Evolutionary conservation across 2,329 filamentous ascomycete species (phyloP).

Genomic region (Aspergillus puulaauensis): DNA sequence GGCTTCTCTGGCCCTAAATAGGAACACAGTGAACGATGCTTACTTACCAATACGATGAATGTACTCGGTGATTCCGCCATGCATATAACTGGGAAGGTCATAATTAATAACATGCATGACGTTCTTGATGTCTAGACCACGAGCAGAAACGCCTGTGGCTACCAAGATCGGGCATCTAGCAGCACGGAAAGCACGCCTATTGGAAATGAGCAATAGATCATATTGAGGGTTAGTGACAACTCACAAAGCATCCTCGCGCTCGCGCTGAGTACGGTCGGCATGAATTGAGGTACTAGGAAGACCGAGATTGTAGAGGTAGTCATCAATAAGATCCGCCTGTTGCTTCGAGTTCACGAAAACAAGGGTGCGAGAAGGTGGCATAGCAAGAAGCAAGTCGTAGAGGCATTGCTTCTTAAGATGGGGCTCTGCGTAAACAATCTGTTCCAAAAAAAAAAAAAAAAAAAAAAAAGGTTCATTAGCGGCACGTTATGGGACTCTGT

Average conservation of each 20-base stretch:
- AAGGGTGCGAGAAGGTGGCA: constrained; percentile 74
- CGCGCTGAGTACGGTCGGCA: constrained; percentile 78
- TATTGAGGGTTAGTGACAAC: constrained; percentile 23
- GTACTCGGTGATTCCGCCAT: constrained; percentile 93
- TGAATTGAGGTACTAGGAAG: constrained; percentile 89
- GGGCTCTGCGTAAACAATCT: constrained; percentile 66
- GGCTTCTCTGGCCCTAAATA: neutral
- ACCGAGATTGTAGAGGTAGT: constrained; percentile 76
- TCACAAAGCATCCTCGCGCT: constrained; percentile 86
- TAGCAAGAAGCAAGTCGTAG: constrained; percentile 68
- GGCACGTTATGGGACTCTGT: neutral
- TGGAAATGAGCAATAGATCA: constrained; percentile 1
- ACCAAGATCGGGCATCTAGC: constrained; percentile 77
- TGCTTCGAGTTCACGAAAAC: constrained; percentile 86
- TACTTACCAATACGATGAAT: constrained; percentile 83
- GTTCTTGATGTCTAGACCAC: constrained; percentile 84
- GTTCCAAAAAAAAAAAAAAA: neutral
- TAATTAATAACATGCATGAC: constrained; percentile 93
- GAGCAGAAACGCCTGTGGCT: constrained; percentile 80
- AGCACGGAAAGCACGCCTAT: constrained; percentile 71
- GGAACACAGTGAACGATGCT: neutral
- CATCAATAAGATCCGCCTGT: constrained; percentile 79
- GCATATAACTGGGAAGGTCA: constrained; percentile 70
- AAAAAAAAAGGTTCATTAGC: neutral
- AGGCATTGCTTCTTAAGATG: constrained; percentile 68